These are phyloP conservation scores for Phytophthora lateralis DNA, from an alignment of 352 stramenopile species.

Conservation along the genomic window DNA sequence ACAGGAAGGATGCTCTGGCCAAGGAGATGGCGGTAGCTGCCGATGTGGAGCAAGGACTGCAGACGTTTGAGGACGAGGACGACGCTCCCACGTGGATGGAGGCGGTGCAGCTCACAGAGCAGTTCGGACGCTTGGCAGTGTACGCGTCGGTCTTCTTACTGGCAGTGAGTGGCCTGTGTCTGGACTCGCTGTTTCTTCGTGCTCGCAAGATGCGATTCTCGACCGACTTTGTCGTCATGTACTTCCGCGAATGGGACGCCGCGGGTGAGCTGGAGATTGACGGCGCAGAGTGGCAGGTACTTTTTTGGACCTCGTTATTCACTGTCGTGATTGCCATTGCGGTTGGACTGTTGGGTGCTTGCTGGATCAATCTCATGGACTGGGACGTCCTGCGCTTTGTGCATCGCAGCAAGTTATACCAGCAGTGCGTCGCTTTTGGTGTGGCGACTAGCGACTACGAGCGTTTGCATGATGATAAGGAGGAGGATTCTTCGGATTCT, in stretches of 20 bases:
- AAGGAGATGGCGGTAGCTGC: neutral
- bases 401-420: constrained; percentile 24
- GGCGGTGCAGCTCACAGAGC: constrained; percentile 22
- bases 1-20: constrained; percentile 3
- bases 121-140: constrained; percentile 43
- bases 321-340: constrained; percentile 39
- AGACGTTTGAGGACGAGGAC: neutral
- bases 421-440: constrained; percentile 13
- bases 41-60: constrained; percentile 32
- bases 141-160: constrained; percentile 41
- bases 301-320: constrained; percentile 38
- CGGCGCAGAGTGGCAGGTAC: constrained; percentile 44
- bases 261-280: constrained; percentile 50
- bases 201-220: constrained; percentile 65
- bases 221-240: constrained; percentile 50
- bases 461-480: constrained; percentile 22
- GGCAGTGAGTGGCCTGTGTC: constrained; percentile 24
- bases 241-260: constrained; percentile 49
- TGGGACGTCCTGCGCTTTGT: constrained; percentile 52
- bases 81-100: constrained; percentile 22
- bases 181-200: constrained; percentile 57
- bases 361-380: constrained; percentile 60
- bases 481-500: constrained; percentile 18
- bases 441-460: constrained; percentile 22
- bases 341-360: constrained; percentile 43